Conservation (phyloP, 2,329 filamentous ascomycete genomes). For the Diaporthe vaccinii region DNA sequence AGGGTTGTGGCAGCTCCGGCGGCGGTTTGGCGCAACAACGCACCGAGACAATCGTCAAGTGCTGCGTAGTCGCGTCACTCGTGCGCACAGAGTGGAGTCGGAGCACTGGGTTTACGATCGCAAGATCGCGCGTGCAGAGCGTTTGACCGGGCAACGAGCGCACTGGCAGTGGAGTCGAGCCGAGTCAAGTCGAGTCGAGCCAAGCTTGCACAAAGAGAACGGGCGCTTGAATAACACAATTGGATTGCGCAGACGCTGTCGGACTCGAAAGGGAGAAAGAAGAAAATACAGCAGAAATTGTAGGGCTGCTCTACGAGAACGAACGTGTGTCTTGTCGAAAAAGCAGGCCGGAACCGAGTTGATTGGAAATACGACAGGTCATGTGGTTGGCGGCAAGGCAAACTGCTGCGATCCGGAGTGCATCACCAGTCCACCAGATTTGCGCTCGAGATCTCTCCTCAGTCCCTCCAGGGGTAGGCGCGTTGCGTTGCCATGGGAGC, state of each 20-base stretch:
- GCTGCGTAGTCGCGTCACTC: slow-evolving; percentile 29
- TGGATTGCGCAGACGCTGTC: neutral
- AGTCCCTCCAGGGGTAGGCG: slow-evolving; percentile 2
- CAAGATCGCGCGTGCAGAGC: slow-evolving; percentile 30
- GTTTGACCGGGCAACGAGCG: slow-evolving; percentile 31
- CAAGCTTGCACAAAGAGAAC: slow-evolving; percentile 4
- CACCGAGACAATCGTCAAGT: slow-evolving; percentile 1
- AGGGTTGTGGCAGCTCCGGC: neutral
- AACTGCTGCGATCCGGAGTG: slow-evolving; percentile 24
- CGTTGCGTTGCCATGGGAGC: slow-evolving; percentile 27
- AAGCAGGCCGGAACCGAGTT: neutral
- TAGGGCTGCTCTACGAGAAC: slow-evolving; percentile 10
- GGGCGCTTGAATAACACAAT: slow-evolving; percentile 10
- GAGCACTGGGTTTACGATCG: slow-evolving; percentile 27
- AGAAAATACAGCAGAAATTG: neutral
- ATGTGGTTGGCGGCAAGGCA: slow-evolving; percentile 26
- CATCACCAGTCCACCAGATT: slow-evolving; percentile 26
- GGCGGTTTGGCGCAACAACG: neutral
- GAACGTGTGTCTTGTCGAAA: slow-evolving; percentile 5
- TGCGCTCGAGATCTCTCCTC: slow-evolving; percentile 27
- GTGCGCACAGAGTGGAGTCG: slow-evolving; percentile 25
- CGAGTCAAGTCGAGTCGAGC: slow-evolving; percentile 2
- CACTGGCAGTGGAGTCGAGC: slow-evolving; percentile 31
- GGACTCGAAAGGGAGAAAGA: neutral
- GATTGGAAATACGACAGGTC: slow-evolving; percentile 30